A percentile compares a stretch with the other conserved stretches of the same genome.
Evolutionary conservation across 345 rosid genomes (phyloP).

Genomic region (Schrenkiella parvula): DNA sequence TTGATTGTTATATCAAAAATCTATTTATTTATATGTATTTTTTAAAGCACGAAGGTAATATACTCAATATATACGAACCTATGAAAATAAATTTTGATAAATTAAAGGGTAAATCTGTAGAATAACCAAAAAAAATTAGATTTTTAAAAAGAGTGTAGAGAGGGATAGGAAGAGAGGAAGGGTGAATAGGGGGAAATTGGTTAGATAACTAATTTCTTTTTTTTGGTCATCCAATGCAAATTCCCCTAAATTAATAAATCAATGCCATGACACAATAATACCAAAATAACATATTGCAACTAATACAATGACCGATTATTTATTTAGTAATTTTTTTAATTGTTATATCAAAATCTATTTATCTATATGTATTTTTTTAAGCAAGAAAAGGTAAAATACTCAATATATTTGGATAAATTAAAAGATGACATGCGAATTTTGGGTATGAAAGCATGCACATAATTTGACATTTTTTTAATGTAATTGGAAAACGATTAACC

Average conservation of each 20-base stretch:
- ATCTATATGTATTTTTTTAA: not conserved
- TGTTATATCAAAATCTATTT: not conserved
- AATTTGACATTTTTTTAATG: not conserved
- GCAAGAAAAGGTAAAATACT: not conserved
- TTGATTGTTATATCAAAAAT: not conserved
- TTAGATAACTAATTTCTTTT: no score
- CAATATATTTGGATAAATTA: not conserved
- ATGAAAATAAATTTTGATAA: not conserved
- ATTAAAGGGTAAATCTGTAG: no score
- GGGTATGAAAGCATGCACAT: not conserved
- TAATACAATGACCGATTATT: not conserved
- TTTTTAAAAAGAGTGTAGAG: no score
- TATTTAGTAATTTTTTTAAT: no score
- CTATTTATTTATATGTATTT: not conserved
- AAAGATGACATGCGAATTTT: not conserved
- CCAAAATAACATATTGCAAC: no score
- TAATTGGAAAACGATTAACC: not conserved
- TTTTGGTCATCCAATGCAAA: no score
- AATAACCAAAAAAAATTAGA: no score
- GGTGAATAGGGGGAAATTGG: no score
- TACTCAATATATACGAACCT: not conserved
- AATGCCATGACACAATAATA: no score
- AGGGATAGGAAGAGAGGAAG: no score
- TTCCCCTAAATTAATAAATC: no score
- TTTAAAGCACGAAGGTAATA: not conserved